Evolutionary conservation across 1,284 basidiomycete genomes (phyloP), one percentile per base, ranked within the genome.

Genomic region (Cryptococcus wingfieldii): DNA sequence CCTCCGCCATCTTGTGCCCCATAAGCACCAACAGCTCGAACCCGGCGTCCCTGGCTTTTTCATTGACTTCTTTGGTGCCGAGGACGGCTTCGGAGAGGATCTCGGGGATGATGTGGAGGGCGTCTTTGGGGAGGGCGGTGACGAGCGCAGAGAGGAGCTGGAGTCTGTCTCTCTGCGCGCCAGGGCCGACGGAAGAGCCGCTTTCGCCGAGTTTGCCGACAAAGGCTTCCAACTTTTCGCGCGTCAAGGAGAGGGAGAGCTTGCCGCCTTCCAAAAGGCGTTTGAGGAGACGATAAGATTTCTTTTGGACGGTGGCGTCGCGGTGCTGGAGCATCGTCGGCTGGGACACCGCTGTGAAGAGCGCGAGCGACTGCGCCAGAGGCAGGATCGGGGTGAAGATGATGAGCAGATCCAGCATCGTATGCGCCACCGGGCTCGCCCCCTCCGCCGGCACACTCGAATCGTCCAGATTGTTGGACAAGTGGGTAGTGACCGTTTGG

Each of bases 1-100:
- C 96, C 54, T 82, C 78, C 25, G 82, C 81, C 93, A 98, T 97
- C 79, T 94, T 97, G 68, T 82, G 80, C 9, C 90, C 96, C 90
- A 99, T 95, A 19, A 84, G 83, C 2, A 98, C 85, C 46, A 98
- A 83, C 47, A 97, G 78, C 39, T 94, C 90, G 71, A 95, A 99
- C 1, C 94, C 94, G 9, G 87, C 89, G 58, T 83, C 83, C 49
- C 96, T 83, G 0, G 92, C 88, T 66, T 90, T 91, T 73, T 95
- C 92, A 38, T 96, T 97, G 8, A 93, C 90, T 74, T 98, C 96
- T 74, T 98, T 99, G 28, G 94, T 98, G 2, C 91, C 94, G n/a
- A 99, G 80, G 4, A 98, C 89, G 14, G 90, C 92, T 78, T 99
- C 96, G 1, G 95, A 91, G 49, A 98, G 88, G 50, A 98, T 80